Evolutionary conservation across 2,329 filamentous ascomycete genomes (phyloP), one percentile per base, ranked within the genome.

Genomic region (Paecilomyces sp.): DNA sequence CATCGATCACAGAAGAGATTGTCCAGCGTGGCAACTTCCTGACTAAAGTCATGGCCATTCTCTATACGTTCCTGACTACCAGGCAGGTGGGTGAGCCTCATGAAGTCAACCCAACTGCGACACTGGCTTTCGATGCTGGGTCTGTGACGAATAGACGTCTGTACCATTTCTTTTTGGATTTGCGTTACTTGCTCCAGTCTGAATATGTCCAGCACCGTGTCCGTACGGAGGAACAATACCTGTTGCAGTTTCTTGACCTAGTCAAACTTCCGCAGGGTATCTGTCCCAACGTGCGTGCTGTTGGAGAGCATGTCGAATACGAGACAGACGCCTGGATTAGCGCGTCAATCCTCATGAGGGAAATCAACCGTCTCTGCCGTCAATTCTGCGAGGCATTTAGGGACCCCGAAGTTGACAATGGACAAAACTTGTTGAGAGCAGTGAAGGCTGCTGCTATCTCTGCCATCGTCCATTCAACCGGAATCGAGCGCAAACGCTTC

Each of bases 241-340:
- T 97, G 58, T 81, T 95, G 72, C 95, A 99, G 70, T 99, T 97
- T 75, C 80, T 99, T 53, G 95, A 99, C 71, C 81, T 99, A 15
- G 91, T 96, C 64, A 97, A 97, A 74, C 83, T 99, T 54, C 92
- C 97, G 65, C 95, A 99, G 77, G 93, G 94, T 30, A 97, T 99
- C 59, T 97, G 93, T 67, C 94, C 94, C 1, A 99, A 97, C 68
- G 82, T 92, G 54, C 85, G 95, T 62, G 94, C 93, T 2, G 85
- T 97, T 24, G 92, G 92, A 15, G 94, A 97, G 70, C 94, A 99
- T 72, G 90, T 99, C 33, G 95, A 99, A 74, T 99, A 97, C 70
- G 94, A 99, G 75, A 95, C 92, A 1, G 95, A 99, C 75, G 90
- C 91, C 22, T 99, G 94, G 94, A 97, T 99, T 57, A 95, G 91